A percentile compares a stretch with the other conserved stretches of the same genome.
These are phyloP conservation scores for Cutaneotrichosporon cavernicola DNA, from an alignment of 1,284 basidiomycete genomes.

Conservation along the genomic window DNA sequence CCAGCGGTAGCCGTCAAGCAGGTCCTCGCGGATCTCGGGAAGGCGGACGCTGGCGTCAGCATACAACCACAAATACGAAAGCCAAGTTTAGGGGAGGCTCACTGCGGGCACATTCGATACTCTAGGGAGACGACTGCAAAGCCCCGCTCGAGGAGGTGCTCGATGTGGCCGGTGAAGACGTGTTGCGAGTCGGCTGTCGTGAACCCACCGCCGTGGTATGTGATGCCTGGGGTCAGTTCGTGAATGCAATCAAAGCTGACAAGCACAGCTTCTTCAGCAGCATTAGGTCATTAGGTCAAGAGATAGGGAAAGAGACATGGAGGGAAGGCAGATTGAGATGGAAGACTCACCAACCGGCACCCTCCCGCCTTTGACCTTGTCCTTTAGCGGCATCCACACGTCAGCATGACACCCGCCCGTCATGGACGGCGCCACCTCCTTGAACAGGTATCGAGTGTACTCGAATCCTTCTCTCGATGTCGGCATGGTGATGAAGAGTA, in stretches of 20 bases:
- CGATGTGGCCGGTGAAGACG: slow-evolving; percentile 6
- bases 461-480: slow-evolving; percentile 8
- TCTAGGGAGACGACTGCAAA: slow-evolving; percentile 9
- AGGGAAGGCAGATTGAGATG: too few relatives aligned
- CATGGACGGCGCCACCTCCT: not conserved
- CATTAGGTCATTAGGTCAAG: too few relatives aligned
- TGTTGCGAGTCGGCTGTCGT: slow-evolving; percentile 7
- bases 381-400: slow-evolving; percentile 6
- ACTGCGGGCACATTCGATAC: slow-evolving; percentile 12
- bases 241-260: not conserved
- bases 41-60: slow-evolving; percentile 12
- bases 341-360: slow-evolving; percentile 1
- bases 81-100: not conserved
- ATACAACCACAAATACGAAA: not conserved
- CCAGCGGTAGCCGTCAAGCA: slow-evolving; percentile 13
- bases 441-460: slow-evolving; percentile 15
- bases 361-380: not conserved
- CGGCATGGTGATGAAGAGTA: not conserved
- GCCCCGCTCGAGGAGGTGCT: slow-evolving; percentile 7
- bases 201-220: slow-evolving; percentile 15
- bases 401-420: slow-evolving; percentile 14
- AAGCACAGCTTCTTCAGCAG: not conserved
- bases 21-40: slow-evolving; percentile 12
- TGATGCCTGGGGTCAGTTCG: not conserved
- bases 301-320: too few relatives aligned